Base-by-base conservation (phyloP, 352 stramenopile genomes). In the Phytopythium delawarense region DNA sequence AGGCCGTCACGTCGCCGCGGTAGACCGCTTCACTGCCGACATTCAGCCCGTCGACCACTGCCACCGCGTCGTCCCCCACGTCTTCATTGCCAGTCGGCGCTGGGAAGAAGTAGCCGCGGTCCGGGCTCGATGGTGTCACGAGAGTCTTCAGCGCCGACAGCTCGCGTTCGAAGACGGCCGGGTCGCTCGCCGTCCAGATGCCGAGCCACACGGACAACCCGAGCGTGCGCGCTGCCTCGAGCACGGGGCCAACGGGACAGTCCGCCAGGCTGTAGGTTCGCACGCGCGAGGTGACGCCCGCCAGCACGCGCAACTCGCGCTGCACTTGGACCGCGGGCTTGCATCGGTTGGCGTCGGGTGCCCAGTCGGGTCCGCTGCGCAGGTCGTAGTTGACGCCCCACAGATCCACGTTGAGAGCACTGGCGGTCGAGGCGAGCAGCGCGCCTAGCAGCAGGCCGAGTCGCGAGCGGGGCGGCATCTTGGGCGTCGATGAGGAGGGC, bases 311-410 rank as follows among this genome's bases (percentile, higher is more conserved):
- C 59, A 89, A 67, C 30, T 92, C 82, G 8, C 53, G 49, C 57
- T 72, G 21, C 53, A 92, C 79, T 52, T 66, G 28, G 1, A 51
- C 59, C 2, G 69, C 63, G 9, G 61, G 65, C 62, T 89, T 90
- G 70, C 80, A 92, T 58, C 81, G 74, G 30, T 74, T 50, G 15
- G 50, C 79, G 5, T 60, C 57, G 4, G 69, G 59, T n/a, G 66
- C 72, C 76, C 79, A 89, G 67, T 89, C 77, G 2, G 78, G 66
- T 4, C 75, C 77, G 5, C 68, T 61, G 28, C 80, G 80, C 53
- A 76, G 74, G 66, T 88, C 84, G 67, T 91, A 91, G 70, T 91
- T 91, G 66, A 91, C 69, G n/a, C 81, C 81, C 60, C 78, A 73
- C 42, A 84, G 66, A 39, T 78, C 71, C 45, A 82, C 73, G 56